Conservation (phyloP, 768 basidiomycete genomes). For the Tylopilus rubrobrunneus region DNA sequence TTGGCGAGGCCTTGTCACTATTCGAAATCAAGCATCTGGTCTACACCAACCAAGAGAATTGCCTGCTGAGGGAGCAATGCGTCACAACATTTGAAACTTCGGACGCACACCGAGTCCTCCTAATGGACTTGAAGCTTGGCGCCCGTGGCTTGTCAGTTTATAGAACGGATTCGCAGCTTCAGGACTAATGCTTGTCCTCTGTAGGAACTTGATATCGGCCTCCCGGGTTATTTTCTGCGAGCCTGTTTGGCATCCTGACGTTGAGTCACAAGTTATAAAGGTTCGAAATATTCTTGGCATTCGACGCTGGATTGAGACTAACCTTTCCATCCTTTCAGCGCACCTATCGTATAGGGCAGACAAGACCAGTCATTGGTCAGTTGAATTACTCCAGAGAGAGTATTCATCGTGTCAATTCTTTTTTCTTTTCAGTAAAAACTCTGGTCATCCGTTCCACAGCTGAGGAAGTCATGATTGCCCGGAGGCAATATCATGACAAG, state of each 20-base stretch:
- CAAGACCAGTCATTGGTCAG: conserved; percentile 55
- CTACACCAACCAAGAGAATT: conserved; percentile 53
- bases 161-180: not conserved
- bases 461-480: conserved; percentile 74
- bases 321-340: conserved; percentile 38
- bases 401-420: not conserved
- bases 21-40: conserved; percentile 59
- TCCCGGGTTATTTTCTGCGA: conserved; percentile 89
- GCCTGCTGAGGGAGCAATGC: conserved; percentile 56
- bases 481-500: conserved; percentile 52
- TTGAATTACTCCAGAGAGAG: conserved; percentile 19
- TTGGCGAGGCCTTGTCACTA: conserved; percentile 66
- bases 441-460: conserved; percentile 74
- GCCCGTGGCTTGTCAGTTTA: conserved; percentile 80
- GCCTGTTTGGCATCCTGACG: conserved; percentile 89
- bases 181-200: not conserved
- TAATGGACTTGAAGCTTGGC: conserved; percentile 84
- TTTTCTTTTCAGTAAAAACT: conserved; percentile 57
- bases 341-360: conserved; percentile 87
- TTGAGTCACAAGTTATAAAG: conserved; percentile 90
- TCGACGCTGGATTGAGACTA: not conserved
- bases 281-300: conserved; percentile 21
- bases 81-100: conserved; percentile 81
- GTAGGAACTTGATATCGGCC: conserved; percentile 81
- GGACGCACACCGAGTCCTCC: conserved; percentile 66